Evolutionary conservation across 2,329 filamentous ascomycete species (phyloP).

Genomic region (Balansia obtecta): DNA sequence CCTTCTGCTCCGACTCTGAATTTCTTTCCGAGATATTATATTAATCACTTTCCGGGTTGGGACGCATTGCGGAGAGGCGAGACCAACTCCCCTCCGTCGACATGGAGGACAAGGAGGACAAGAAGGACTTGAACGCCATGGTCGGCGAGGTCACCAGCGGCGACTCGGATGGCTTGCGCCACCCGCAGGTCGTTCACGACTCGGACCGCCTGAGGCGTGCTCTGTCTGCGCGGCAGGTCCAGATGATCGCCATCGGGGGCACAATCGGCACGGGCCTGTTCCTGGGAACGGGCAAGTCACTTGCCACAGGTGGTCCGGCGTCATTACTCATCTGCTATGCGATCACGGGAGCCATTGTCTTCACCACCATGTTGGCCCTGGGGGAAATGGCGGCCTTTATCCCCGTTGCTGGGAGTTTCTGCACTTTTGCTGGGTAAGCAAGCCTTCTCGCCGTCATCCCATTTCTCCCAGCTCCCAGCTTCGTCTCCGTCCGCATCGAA

Average conservation of each 20-base stretch:
- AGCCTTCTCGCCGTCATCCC: neutral
- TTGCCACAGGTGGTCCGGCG: conserved; percentile 47
- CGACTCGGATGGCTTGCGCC: neutral
- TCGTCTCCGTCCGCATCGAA: neutral
- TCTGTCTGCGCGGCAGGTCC: conserved; percentile 48
- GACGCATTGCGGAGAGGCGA: neutral
- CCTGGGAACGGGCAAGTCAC: conserved; percentile 46
- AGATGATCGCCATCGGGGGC: conserved; percentile 53
- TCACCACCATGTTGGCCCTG: conserved; percentile 44
- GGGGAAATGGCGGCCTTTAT: conserved; percentile 48
- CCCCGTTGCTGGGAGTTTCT: conserved; percentile 41
- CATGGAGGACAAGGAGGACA: neutral
- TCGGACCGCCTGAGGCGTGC: conserved; percentile 33
- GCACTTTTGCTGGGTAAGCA: conserved; percentile 32
- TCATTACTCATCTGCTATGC: conserved; percentile 42
- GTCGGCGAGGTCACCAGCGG: neutral
- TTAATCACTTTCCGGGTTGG: neutral
- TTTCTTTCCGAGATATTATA: neutral
- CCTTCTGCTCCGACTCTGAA: neutral
- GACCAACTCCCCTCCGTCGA: neutral
- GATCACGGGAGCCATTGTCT: conserved; percentile 44
- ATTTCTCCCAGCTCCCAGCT: neutral
- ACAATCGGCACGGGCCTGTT: conserved; percentile 51
- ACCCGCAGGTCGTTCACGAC: conserved; percentile 2
- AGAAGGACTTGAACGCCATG: neutral